Evolutionary conservation across 441 rosid species (phyloP).

Genomic region (Hypseocharis bilobata): DNA sequence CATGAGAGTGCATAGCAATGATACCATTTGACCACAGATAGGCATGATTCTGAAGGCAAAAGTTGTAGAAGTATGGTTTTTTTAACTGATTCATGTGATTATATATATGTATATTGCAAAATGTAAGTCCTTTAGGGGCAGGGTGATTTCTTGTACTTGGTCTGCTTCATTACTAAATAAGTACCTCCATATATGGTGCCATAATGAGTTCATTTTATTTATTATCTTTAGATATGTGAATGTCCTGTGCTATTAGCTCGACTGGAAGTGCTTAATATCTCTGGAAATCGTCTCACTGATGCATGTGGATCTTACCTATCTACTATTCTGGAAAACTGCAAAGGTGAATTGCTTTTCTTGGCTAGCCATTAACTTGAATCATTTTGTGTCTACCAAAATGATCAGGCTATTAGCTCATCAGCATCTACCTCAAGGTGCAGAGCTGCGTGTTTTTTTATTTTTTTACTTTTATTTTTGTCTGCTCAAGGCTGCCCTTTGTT

Average conservation of each 20-base stretch:
- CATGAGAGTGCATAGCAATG: not conserved
- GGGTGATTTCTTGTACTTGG: not conserved
- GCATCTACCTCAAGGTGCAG: not conserved
- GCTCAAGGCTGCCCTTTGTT: conserved; percentile 16
- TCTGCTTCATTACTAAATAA: conserved; percentile 2
- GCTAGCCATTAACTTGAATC: conserved; percentile 12
- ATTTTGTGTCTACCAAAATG: not conserved
- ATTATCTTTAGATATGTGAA: conserved; percentile 68
- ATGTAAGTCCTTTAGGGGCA: not conserved
- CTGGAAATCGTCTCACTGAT: conserved; percentile 94
- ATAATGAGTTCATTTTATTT: conserved; percentile 12
- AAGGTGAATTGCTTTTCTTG: conserved; percentile 36
- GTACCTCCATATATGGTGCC: conserved; percentile 8
- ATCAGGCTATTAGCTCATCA: not conserved
- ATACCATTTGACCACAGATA: too few species aligned
- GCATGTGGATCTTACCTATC: conserved; percentile 89
- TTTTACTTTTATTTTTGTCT: too few species aligned
- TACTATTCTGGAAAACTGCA: conserved; percentile 73
- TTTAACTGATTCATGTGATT: not conserved
- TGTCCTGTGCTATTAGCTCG: conserved; percentile 75
- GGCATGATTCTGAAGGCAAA: too few species aligned
- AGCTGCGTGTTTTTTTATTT: not conserved
- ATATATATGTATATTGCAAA: not conserved
- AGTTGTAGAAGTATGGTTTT: not conserved
- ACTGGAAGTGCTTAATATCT: conserved; percentile 79